These are phyloP conservation scores for Cryptomeria japonica DNA, from an alignment of 75 land plant species.

Conservation along the genomic window DNA sequence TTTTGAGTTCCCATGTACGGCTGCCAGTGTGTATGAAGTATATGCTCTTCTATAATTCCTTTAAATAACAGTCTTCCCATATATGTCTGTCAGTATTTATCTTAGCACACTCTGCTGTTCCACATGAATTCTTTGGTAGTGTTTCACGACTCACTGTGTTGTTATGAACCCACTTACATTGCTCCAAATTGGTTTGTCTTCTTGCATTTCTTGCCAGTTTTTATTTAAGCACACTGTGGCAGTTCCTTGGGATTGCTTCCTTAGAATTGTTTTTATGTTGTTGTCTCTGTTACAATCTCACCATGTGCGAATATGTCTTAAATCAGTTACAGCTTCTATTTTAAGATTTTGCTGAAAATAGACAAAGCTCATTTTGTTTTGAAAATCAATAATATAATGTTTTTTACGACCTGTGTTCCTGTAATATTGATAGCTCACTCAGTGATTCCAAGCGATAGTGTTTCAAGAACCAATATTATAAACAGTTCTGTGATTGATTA, in stretches of 20 bases:
- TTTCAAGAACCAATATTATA: slow-evolving; percentile 7
- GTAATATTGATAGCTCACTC: neutral
- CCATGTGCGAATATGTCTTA: neutral
- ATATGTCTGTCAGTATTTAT: neutral
- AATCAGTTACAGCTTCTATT: neutral
- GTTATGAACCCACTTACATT: neutral
- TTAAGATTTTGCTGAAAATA: neutral
- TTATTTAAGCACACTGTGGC: neutral
- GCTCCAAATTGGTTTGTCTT: neutral
- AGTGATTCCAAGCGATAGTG: neutral
- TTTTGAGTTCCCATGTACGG: neutral
- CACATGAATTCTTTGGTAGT: no score
- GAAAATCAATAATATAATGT: neutral
- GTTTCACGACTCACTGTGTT: no score
- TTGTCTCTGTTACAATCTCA: neutral
- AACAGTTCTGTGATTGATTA: neutral
- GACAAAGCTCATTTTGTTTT: neutral
- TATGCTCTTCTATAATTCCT: neutral
- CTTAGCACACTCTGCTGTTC: no score
- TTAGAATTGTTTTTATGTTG: neutral
- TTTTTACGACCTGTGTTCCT: neutral
- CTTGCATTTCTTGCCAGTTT: neutral
- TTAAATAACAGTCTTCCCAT: neutral
- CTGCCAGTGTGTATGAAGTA: neutral
- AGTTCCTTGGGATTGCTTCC: no score